Evolutionary conservation across 2,329 filamentous ascomycete species (phyloP), one percentile per base, ranked within the genome.

Genomic region (Colletotrichum tabaci): DNA sequence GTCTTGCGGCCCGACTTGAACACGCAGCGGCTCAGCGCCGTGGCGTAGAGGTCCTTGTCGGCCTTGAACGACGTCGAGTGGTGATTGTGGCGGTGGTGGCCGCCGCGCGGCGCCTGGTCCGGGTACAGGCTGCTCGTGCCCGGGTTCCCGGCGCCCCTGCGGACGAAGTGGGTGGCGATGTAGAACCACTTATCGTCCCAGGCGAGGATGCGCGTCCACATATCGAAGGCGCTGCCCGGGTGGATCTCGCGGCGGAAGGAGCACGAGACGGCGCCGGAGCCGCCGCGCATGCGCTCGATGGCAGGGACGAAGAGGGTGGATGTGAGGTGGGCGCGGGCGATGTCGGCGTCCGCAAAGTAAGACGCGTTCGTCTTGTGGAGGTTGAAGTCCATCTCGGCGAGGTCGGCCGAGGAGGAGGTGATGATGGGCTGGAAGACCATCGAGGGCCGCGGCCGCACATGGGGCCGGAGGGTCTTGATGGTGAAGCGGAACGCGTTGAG

Each of bases 311-410:
- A 81, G 9, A 90, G 75, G 3, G 85, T 84, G 46, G 87, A 90
- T 57, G 93, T 87, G 9, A 92, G 85, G 63, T 91, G 88, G 2
- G 90, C 91, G 60, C 92, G 89, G 10, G 89, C 87, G 71, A 93
- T 87, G 77, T 94, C 91, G 73, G 92, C 86, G 77, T 93, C 91
- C 52, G 88, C 84, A 78, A 93, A 93, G 79, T 93, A 93, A 2
- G 91, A 93, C 73, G 85, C 88, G 80, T 93, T 93, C 53, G 87
- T 90, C 77, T 93, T 93, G 82, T 93, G 91, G 68, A 92, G 77
- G 81, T 94, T 93, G 83, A 93, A 93, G 79, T 94, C 92, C 75
- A 87, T 91, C 80, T 94, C 91, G 73, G 89, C 83, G 52, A 91
- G 81, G 0, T 90, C 87, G 13, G 90, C 87, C 75, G 87, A 87